These are phyloP conservation scores for Yarrowia sp. DNA, from an alignment of 805 yeast species.

Conservation along the genomic window DNA sequence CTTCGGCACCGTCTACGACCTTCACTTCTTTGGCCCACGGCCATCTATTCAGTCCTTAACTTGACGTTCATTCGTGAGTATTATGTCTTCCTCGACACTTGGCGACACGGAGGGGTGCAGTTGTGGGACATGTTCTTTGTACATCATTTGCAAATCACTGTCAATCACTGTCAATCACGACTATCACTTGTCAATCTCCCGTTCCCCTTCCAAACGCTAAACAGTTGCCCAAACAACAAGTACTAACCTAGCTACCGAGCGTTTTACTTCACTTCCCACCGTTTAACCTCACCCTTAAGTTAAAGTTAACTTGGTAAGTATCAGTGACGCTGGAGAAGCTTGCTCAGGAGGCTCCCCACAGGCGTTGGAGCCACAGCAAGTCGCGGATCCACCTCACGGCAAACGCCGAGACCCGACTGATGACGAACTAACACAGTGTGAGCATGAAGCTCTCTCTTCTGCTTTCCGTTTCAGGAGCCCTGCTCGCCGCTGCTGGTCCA, in stretches of 20 bases:
- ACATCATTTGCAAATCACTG: background rate
- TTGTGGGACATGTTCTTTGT: background rate
- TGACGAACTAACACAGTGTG: constrained; percentile 1
- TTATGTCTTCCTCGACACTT: too few species aligned
- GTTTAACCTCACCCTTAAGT: constrained; percentile 6
- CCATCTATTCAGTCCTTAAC: background rate
- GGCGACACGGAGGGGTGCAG: too few species aligned
- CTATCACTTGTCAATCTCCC: constrained; percentile 3
- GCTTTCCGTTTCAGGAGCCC: constrained; percentile 9
- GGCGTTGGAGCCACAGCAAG: background rate
- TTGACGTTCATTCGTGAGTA: constrained; percentile 12
- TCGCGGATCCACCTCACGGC: background rate
- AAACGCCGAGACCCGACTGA: too few species aligned
- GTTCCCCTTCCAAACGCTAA: background rate
- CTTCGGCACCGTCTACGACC: background rate
- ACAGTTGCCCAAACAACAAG: too few species aligned
- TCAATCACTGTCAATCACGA: background rate
- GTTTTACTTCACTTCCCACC: constrained; percentile 2
- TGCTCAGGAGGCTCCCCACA: background rate
- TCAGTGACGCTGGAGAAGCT: background rate
- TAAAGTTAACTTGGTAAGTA: constrained; percentile 16
- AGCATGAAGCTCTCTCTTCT: constrained; percentile 22
- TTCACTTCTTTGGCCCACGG: background rate
- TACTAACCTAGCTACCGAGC: constrained; percentile 21
- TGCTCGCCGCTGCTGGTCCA: constrained; percentile 12